phyloP scores from a whole-genome alignment of 495 filamentous ascomycete genomes.

The Penicillium flavigenum region DNA sequence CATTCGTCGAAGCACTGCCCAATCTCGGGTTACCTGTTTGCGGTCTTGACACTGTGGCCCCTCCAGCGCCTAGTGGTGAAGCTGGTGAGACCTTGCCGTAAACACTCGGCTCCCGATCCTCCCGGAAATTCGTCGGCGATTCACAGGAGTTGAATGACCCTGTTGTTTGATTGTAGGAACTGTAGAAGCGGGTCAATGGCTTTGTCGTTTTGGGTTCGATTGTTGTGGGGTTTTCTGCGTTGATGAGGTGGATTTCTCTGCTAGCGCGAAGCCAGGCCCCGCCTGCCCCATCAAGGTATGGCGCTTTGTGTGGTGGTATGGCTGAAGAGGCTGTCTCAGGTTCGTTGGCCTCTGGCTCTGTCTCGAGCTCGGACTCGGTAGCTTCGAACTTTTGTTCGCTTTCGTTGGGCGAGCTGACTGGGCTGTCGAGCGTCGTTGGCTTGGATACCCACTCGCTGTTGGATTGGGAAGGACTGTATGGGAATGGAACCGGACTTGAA shows the following conservation, averaged over 20 bases:
- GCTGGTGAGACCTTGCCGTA: not conserved
- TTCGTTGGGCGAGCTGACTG: conserved; percentile 1
- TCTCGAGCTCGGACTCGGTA: not conserved
- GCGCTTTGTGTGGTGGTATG: not conserved
- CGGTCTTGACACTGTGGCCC: not conserved
- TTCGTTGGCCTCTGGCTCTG: not conserved
- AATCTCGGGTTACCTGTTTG: not conserved
- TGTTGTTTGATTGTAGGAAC: not conserved
- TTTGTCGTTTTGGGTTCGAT: not conserved
- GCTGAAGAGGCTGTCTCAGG: conserved; percentile 4
- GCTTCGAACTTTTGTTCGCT: not conserved
- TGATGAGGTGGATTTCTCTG: conserved; percentile 10
- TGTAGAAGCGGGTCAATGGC: conserved; percentile 1
- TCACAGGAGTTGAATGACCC: not conserved
- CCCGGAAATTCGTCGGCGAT: conserved; percentile 2
- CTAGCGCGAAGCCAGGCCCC: conserved; percentile 21
- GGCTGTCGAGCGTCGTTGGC: not conserved
- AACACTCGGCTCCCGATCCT: conserved; percentile 1
- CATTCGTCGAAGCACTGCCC: not conserved
- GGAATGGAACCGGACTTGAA: conserved; percentile 19
- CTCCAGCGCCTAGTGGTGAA: not conserved
- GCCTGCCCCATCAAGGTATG: conserved; percentile 16
- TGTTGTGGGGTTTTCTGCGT: conserved; percentile 2
- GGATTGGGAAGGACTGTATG: conserved; percentile 25
- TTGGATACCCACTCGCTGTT: conserved; percentile 9